A percentile compares a stretch with the other conserved stretches of the same genome.
Evolutionary conservation across 495 filamentous ascomycete species (phyloP).

Genomic region (Neurospora tetrasperma): DNA sequence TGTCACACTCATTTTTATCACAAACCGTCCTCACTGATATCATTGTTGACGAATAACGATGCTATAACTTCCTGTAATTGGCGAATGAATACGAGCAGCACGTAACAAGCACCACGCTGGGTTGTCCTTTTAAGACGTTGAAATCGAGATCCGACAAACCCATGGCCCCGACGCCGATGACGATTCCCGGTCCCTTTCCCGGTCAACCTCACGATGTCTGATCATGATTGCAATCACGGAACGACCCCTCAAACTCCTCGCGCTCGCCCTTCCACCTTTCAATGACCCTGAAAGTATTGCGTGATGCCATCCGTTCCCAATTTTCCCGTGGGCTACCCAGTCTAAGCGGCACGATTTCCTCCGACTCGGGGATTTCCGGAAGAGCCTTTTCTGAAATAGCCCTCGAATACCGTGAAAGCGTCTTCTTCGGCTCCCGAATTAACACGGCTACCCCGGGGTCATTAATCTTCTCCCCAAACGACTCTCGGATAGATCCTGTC

Average conservation of each 20-base stretch:
- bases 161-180: background rate
- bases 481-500: conserved; percentile 11
- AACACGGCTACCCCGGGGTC: conserved; percentile 14
- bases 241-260: background rate
- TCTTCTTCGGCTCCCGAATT: conserved; percentile 3
- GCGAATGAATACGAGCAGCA: too few relatives aligned
- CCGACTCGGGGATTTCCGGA: background rate
- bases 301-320: background rate
- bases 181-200: background rate
- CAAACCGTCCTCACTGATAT: background rate
- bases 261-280: background rate
- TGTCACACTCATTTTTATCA: background rate
- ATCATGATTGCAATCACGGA: background rate
- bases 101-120: too few relatives aligned
- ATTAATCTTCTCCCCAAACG: conserved; percentile 21
- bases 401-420: conserved; percentile 3
- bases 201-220: background rate
- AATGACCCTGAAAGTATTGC: background rate
- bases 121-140: too few relatives aligned
- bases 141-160: background rate
- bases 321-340: background rate
- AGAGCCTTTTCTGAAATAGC: background rate
- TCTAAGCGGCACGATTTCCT: background rate
- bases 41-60: background rate
- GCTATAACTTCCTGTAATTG: background rate